Evolutionary conservation across 1,139 yeast species (phyloP).

Genomic region (Magnusiomyces clavatus): DNA sequence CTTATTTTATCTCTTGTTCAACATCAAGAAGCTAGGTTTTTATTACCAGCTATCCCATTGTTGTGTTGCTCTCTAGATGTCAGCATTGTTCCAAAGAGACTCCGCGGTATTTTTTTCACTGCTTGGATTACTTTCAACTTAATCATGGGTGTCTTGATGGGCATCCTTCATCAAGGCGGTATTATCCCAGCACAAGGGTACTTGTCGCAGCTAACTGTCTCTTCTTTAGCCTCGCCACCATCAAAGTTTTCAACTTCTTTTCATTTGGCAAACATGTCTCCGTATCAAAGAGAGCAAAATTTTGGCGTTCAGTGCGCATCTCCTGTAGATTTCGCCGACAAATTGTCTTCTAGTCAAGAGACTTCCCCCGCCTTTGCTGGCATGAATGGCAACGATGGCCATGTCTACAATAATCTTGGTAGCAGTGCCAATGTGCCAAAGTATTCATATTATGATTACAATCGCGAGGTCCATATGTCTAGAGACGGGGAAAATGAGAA

Average conservation of each 20-base stretch:
- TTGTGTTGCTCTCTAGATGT: conserved; percentile 53
- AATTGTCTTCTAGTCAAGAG: too few relatives aligned
- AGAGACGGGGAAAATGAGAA: too few relatives aligned
- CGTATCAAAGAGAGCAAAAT: too few relatives aligned
- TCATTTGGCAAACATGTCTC: too few relatives aligned
- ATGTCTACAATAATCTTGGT: conserved; percentile 15
- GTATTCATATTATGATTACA: conserved; percentile 8
- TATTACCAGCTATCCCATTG: conserved; percentile 70
- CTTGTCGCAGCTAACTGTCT: conserved; percentile 18
- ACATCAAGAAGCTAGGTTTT: conserved; percentile 87
- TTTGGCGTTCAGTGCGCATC: too few relatives aligned
- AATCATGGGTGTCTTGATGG: conserved; percentile 57
- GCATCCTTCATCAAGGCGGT: conserved; percentile 85
- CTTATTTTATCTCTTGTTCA: conserved; percentile 59
- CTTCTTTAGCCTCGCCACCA: background rate
- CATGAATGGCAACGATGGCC: conserved; percentile 24
- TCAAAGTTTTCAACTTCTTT: background rate
- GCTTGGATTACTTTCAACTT: conserved; percentile 64
- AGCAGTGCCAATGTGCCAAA: conserved; percentile 5
- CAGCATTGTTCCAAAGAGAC: conserved; percentile 17
- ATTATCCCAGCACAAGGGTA: conserved; percentile 57
- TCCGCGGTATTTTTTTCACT: conserved; percentile 29
- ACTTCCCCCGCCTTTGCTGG: too few relatives aligned
- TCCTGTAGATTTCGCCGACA: too few relatives aligned
- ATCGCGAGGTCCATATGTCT: too few relatives aligned